Conservation (phyloP, 148 eudicot genomes). For the Camellia sinensis region DNA sequence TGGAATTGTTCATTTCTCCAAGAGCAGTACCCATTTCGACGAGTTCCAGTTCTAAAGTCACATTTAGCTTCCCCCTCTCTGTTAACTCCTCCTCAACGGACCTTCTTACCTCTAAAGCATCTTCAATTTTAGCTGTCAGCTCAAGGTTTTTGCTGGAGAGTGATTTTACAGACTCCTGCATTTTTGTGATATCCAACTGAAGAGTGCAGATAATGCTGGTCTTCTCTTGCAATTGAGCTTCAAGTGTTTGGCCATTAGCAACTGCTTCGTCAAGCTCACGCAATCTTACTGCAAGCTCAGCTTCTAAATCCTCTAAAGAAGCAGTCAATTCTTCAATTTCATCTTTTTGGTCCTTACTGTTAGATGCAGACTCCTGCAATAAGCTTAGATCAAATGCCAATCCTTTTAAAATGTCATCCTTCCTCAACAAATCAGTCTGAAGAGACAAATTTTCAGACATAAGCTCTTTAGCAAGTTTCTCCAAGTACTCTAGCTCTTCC, state of each 20-base stretch:
- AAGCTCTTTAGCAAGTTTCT: conserved; percentile 40
- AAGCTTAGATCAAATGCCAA: conserved; percentile 70
- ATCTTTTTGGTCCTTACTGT: conserved; percentile 57
- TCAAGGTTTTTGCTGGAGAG: conserved; percentile 47
- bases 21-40: conserved; percentile 54
- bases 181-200: conserved; percentile 49
- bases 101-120: conserved; percentile 40
- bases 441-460: conserved; percentile 43
- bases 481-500: conserved; percentile 50
- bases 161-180: conserved; percentile 36
- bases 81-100: conserved; percentile 50
- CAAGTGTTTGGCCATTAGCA: conserved; percentile 39
- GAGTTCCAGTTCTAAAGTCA: conserved; percentile 59
- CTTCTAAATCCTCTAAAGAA: conserved; percentile 47
- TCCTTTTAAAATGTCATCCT: conserved; percentile 74
- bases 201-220: conserved; percentile 40
- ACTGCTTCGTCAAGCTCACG: conserved; percentile 51
- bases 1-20: conserved; percentile 38
- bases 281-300: conserved; percentile 45
- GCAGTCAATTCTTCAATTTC: conserved; percentile 51
- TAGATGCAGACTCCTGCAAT: conserved; percentile 76
- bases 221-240: conserved; percentile 58
- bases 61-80: conserved; percentile 45
- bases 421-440: conserved; percentile 57
- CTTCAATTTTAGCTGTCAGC: conserved; percentile 39